Evolutionary conservation across 345 rosid species (phyloP).

Genomic region (Syzygium oleosum): DNA sequence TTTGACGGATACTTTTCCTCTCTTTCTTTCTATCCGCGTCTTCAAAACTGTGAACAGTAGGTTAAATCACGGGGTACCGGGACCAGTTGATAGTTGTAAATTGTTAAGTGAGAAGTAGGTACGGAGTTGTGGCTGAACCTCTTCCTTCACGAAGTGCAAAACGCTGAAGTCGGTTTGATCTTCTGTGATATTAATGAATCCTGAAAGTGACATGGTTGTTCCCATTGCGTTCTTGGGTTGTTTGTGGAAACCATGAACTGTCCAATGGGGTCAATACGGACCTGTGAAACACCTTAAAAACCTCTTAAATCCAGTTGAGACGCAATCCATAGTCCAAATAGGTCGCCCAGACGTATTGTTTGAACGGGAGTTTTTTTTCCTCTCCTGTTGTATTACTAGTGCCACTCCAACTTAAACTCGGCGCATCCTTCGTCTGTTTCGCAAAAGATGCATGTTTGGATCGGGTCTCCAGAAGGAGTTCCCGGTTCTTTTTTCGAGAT

Average conservation of each 20-base stretch:
- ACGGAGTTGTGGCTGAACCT: neutral
- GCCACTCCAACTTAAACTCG: neutral
- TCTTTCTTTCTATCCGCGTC: neutral
- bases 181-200: neutral
- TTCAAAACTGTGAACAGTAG: neutral
- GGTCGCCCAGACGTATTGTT: neutral
- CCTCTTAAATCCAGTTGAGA: neutral
- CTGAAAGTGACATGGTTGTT: neutral
- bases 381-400: neutral
- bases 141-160: neutral
- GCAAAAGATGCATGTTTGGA: neutral
- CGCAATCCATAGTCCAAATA: neutral
- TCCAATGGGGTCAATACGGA: neutral
- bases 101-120: neutral
- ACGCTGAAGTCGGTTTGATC: neutral
- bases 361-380: neutral
- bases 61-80: neutral
- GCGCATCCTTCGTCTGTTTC: neutral
- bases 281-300: neutral
- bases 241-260: neutral
- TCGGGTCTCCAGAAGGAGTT: neutral
- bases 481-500: rapidly evolving
- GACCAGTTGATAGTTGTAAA: neutral
- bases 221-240: neutral
- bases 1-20: neutral